These are phyloP conservation scores for Phanerochaete sordida DNA, from an alignment of 768 basidiomycete genomes.

Conservation along the genomic window DNA sequence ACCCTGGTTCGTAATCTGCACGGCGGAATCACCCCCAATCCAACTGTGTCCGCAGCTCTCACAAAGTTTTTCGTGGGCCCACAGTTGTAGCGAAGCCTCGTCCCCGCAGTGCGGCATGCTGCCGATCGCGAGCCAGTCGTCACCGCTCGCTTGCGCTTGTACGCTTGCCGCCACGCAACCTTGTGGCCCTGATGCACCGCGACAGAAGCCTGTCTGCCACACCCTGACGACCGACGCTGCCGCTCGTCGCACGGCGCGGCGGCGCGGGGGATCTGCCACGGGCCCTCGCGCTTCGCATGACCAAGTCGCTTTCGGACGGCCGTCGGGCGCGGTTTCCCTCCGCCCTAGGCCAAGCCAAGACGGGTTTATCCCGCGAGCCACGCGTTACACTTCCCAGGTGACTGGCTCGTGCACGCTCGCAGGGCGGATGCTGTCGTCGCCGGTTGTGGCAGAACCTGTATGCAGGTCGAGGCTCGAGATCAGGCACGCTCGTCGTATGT, in stretches of 20 bases:
- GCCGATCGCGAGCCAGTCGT: background rate
- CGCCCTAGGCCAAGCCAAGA: background rate
- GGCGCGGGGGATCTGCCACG: no score
- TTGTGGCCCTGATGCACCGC: no score
- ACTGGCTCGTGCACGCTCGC: background rate
- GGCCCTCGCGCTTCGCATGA: no score
- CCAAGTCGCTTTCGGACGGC: no score
- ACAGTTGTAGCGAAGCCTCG: background rate
- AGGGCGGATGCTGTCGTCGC: background rate
- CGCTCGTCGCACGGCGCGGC: background rate
- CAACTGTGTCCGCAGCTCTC: background rate
- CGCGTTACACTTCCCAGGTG: background rate
- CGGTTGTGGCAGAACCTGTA: background rate
- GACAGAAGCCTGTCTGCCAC: background rate
- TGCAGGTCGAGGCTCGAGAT: background rate
- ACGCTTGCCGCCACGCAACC: no score
- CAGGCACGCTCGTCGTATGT: background rate
- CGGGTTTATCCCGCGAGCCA: background rate
- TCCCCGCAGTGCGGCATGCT: background rate
- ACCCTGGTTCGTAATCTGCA: background rate
- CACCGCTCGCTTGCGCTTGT: background rate
- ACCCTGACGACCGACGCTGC: background rate
- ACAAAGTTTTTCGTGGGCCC: background rate
- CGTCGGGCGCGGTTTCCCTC: background rate
- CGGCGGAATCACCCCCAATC: background rate